phyloP scores from a whole-genome alignment of 129 eudicot species.

The Centrapalus pauciflorus region DNA sequence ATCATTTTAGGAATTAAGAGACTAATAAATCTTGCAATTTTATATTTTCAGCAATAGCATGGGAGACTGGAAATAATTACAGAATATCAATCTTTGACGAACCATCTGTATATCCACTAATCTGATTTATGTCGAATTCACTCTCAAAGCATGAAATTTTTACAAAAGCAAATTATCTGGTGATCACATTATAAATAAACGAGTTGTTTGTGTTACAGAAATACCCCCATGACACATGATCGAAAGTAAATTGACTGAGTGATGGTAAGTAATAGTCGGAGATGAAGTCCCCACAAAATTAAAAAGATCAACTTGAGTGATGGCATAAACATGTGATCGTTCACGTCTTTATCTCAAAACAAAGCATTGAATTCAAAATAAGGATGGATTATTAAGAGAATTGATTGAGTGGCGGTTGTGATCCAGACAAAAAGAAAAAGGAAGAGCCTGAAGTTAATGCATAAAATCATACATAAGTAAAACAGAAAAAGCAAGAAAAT shows the following conservation, averaged over 20 bases:
- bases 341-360: not conserved
- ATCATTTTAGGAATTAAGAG: not conserved
- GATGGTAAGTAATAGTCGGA: not conserved
- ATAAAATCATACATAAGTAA: not conserved
- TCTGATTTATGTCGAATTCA: not conserved
- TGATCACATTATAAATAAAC: not conserved
- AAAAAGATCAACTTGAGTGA: constrained; percentile 7
- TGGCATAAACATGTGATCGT: not conserved
- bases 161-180: not conserved
- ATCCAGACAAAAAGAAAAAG: not conserved
- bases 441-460: not conserved
- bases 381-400: not conserved
- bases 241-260: not conserved
- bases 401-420: not conserved
- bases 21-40: not conserved
- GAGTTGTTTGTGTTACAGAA: not conserved
- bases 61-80: not conserved
- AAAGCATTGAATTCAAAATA: not conserved
- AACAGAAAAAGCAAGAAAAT: not conserved
- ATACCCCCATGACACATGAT: no score
- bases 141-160: not conserved
- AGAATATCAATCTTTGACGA: not conserved
- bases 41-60: not conserved
- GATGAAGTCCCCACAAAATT: not conserved
- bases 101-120: no score